Evolutionary conservation across 768 basidiomycete genomes (phyloP).

Genomic region (Gymnopilus dilepis): DNA sequence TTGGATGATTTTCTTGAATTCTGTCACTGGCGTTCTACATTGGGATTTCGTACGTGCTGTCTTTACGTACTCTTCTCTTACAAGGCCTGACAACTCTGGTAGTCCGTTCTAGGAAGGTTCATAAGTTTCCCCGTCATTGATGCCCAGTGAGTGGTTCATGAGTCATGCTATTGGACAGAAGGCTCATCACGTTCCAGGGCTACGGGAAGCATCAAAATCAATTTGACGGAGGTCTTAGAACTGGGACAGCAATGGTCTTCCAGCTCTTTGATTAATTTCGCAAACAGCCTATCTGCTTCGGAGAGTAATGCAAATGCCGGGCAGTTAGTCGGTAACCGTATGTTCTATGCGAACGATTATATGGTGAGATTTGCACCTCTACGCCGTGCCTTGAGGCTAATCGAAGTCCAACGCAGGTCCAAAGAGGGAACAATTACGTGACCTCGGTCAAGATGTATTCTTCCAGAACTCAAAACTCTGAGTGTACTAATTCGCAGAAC

Average conservation of each 20-base stretch:
- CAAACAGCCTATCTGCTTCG: conserved; percentile 39
- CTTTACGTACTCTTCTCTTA: neutral
- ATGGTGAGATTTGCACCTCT: conserved; percentile 48
- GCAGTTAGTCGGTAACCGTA: conserved; percentile 56
- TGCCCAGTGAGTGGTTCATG: conserved; percentile 38
- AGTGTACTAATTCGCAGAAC: conserved; percentile 70
- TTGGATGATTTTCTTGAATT: conserved; percentile 76
- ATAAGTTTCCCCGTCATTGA: conserved; percentile 68
- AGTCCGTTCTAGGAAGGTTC: conserved; percentile 70
- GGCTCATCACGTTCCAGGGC: conserved; percentile 42
- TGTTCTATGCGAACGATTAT: conserved; percentile 73
- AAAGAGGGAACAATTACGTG: conserved; percentile 63
- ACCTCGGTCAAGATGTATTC: conserved; percentile 70
- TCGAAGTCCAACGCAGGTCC: conserved; percentile 48
- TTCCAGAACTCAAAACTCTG: conserved; percentile 60
- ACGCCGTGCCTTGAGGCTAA: neutral
- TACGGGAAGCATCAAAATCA: conserved; percentile 59
- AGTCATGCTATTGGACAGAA: neutral
- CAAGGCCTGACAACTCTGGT: conserved; percentile 1
- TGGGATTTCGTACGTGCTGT: conserved; percentile 70
- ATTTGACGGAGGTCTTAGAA: conserved; percentile 53
- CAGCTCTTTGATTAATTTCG: conserved; percentile 41
- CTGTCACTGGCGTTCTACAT: conserved; percentile 58
- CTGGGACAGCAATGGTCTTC: conserved; percentile 62
- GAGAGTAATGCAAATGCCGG: conserved; percentile 58